Percentiles rank a stretch among this genome's conserved stretches.
These are phyloP conservation scores for Scheffersomyces lignicola DNA, from an alignment of 1,139 yeast genomes.

Conservation along the genomic window DNA sequence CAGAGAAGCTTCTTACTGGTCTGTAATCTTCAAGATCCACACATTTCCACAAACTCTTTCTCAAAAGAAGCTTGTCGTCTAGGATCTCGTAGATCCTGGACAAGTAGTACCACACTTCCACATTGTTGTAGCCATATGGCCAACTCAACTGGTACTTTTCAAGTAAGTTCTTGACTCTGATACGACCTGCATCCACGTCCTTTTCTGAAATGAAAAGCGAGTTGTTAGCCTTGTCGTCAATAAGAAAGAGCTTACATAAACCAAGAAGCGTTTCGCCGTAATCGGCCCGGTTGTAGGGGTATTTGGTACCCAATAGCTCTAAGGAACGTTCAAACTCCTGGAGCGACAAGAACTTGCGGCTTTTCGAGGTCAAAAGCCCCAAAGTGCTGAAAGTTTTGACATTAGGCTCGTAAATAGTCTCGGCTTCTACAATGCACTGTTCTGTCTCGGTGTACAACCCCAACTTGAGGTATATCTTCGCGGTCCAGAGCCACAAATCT, in stretches of 20 bases:
- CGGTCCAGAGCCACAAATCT: slow-evolving; percentile 73
- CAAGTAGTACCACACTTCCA: slow-evolving; percentile 76
- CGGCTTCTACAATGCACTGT: slow-evolving; percentile 75
- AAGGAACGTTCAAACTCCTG: slow-evolving; percentile 71
- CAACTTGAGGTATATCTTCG: slow-evolving; percentile 61
- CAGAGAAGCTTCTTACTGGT: slow-evolving; percentile 54
- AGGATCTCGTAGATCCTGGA: slow-evolving; percentile 63
- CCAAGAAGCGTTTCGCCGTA: slow-evolving; percentile 68
- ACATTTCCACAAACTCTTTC: slow-evolving; percentile 62
- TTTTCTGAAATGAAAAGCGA: slow-evolving; percentile 43
- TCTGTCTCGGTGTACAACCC: slow-evolving; percentile 62
- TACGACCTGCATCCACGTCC: slow-evolving; percentile 64
- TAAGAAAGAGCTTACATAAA: slow-evolving; percentile 55
- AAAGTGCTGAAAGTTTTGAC: slow-evolving; percentile 54
- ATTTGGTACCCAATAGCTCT: slow-evolving; percentile 31
- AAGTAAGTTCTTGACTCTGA: slow-evolving; percentile 62
- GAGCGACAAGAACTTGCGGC: slow-evolving; percentile 50
- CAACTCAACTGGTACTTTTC: slow-evolving; percentile 49
- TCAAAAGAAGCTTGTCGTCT: slow-evolving; percentile 55
- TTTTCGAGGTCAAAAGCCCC: slow-evolving; percentile 49
- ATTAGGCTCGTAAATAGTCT: slow-evolving; percentile 49
- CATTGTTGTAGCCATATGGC: slow-evolving; percentile 55
- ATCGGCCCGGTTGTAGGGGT: slow-evolving; percentile 29
- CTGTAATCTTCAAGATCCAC: slow-evolving; percentile 66
- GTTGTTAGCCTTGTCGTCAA: slow-evolving; percentile 34